These are phyloP conservation scores for Ganoderma multipileum DNA, from an alignment of 1,284 basidiomycete species.

Conservation along the genomic window DNA sequence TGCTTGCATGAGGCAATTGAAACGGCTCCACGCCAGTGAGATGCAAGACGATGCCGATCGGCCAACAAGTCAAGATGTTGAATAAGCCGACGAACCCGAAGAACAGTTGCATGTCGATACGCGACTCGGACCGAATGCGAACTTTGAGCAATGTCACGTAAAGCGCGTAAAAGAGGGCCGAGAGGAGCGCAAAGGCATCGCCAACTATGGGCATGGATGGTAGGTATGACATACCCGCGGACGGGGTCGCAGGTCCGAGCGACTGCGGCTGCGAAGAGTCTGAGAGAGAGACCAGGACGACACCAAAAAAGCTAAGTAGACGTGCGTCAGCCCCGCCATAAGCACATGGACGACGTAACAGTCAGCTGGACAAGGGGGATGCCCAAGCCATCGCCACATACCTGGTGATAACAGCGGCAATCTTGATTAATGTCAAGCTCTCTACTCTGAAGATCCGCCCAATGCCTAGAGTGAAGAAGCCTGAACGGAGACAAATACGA, in stretches of 20 bases:
- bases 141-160: slow-evolving; percentile 95
- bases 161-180: slow-evolving; percentile 88
- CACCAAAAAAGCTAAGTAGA: slow-evolving; percentile 77
- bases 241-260: slow-evolving; percentile 19
- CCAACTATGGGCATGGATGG: slow-evolving; percentile 59
- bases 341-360: background rate
- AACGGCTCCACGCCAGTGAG: slow-evolving; percentile 78
- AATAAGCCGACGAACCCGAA: slow-evolving; percentile 94
- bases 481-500: slow-evolving; percentile 46
- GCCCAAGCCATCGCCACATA: slow-evolving; percentile 41
- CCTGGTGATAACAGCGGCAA: slow-evolving; percentile 86
- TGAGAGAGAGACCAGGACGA: slow-evolving; percentile 85
- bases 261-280: slow-evolving; percentile 56
- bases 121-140: slow-evolving; percentile 81
- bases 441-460: slow-evolving; percentile 90
- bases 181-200: slow-evolving; percentile 82
- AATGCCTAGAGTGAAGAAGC: slow-evolving; percentile 93
- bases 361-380: background rate
- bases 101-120: slow-evolving; percentile 93
- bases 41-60: slow-evolving; percentile 85
- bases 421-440: slow-evolving; percentile 75
- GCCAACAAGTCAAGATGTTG: slow-evolving; percentile 86
- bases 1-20: slow-evolving; percentile 69
- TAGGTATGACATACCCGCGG: slow-evolving; percentile 17
- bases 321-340: slow-evolving; percentile 3